Conservation (phyloP, 176 grass and related monocot genomes). For the Aegilops umbellulata region DNA sequence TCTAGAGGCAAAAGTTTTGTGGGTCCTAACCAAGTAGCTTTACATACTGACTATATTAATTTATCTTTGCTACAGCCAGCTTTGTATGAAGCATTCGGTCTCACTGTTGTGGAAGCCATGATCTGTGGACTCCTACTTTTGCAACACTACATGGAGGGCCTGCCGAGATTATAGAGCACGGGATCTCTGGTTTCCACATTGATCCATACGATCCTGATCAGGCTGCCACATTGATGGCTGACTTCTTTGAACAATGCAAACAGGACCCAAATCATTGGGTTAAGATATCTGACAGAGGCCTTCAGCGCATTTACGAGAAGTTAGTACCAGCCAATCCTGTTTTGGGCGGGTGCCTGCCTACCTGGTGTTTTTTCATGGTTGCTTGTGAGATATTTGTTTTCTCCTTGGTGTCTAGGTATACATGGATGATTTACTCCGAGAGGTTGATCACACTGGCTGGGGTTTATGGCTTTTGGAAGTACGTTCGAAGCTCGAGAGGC, state of each 20-base stretch:
- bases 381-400: neutral
- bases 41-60: neutral
- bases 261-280: constrained; percentile 63
- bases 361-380: neutral
- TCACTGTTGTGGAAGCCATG: constrained; percentile 93
- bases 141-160: constrained; percentile 90
- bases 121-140: constrained; percentile 86
- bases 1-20: neutral
- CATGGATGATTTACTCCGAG: constrained; percentile 96
- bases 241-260: constrained; percentile 73
- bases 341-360: neutral
- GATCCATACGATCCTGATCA: constrained; percentile 83
- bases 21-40: neutral
- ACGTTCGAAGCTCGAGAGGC: constrained; percentile 95
- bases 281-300: constrained; percentile 53
- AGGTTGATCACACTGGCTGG: constrained; percentile 89
- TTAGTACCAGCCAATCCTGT: constrained; percentile 16
- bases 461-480: constrained; percentile 95
- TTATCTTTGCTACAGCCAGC: constrained; percentile 54
- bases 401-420: constrained; percentile 51
- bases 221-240: constrained; percentile 59
- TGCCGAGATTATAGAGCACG: constrained; percentile 89
- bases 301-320: constrained; percentile 79
- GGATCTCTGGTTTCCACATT: constrained; percentile 84
- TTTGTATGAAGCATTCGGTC: constrained; percentile 90